Percentiles rank a stretch among this genome's conserved stretches.
These are phyloP conservation scores for Talaromyces sp. DNA, from an alignment of 2,329 filamentous ascomycete genomes.

Conservation along the genomic window DNA sequence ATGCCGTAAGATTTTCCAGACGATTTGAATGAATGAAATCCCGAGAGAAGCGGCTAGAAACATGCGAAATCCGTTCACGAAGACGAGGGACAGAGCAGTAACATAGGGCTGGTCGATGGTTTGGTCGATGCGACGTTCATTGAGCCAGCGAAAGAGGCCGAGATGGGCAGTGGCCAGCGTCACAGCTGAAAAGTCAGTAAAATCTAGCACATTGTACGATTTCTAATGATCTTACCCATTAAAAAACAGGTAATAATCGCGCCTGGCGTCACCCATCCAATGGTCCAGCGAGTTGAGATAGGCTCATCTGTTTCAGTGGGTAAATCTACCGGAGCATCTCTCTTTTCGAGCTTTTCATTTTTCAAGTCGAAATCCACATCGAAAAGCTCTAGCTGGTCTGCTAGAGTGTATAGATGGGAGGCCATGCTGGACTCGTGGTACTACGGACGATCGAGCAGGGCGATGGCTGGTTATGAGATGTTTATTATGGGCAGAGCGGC, in stretches of 20 bases:
- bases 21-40: conserved; percentile 8
- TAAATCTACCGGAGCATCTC: not conserved
- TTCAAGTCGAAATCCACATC: not conserved
- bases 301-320: not conserved
- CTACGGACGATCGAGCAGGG: too few relatives aligned
- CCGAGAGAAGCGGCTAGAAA: conserved; percentile 8
- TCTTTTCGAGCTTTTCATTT: not conserved
- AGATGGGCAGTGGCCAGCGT: conserved; percentile 4
- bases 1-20: conserved; percentile 3
- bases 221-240: not conserved
- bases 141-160: conserved; percentile 5
- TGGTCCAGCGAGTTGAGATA: conserved; percentile 6
- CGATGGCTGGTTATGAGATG: too few relatives aligned
- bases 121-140: not conserved
- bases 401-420: conserved; percentile 4
- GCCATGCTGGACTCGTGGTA: too few relatives aligned
- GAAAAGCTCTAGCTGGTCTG: conserved; percentile 7
- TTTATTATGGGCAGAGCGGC: too few relatives aligned
- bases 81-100: conserved; percentile 2
- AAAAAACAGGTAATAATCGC: conserved; percentile 4
- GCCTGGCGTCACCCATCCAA: conserved; percentile 7
- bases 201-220: not conserved
- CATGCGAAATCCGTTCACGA: conserved; percentile 7
- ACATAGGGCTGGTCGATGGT: conserved; percentile 3
- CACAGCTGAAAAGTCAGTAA: conserved; percentile 1